A percentile compares a stretch with the other conserved stretches of the same genome.
These are phyloP conservation scores for Tetrahymena borealis DNA, from an alignment of 73 alveolate species.

Conservation along the genomic window DNA sequence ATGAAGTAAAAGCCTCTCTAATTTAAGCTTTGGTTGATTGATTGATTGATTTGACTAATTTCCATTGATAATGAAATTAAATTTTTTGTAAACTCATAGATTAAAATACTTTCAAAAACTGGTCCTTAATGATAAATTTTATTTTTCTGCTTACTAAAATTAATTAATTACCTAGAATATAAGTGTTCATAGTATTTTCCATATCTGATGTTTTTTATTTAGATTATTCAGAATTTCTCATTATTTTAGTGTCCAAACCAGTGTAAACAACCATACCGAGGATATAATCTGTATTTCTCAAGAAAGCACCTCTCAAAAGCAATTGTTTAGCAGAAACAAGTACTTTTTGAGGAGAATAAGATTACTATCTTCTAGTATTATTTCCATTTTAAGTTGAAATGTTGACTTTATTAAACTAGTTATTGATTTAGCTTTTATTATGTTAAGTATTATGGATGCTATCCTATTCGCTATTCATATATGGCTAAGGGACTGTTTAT, in stretches of 20 bases:
- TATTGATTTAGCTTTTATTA: neutral
- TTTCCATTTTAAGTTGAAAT: neutral
- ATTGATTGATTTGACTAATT: no score
- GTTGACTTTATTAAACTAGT: neutral
- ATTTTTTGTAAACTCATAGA: no score
- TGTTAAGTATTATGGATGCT: neutral
- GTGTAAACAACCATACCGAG: slow-evolving; percentile 82
- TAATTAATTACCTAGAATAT: slow-evolving; percentile 6
- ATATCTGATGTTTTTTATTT: slow-evolving; percentile 70
- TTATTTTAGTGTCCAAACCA: slow-evolving; percentile 89
- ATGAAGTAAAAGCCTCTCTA: no score
- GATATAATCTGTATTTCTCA: slow-evolving; percentile 91
- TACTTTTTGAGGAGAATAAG: slow-evolving; percentile 7
- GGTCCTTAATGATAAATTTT: no score
- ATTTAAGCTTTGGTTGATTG: no score
- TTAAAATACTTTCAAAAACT: no score
- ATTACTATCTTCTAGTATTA: neutral
- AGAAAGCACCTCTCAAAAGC: slow-evolving; percentile 85
- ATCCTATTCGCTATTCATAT: neutral
- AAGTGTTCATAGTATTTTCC: slow-evolving; percentile 39
- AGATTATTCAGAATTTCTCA: slow-evolving; percentile 77
- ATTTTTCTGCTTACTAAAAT: no score
- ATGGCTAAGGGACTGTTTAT: neutral
- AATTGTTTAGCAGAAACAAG: slow-evolving; percentile 53
- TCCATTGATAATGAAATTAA: no score